Conservation (phyloP, 768 basidiomycete genomes). For the Tulasnella sp. region DNA sequence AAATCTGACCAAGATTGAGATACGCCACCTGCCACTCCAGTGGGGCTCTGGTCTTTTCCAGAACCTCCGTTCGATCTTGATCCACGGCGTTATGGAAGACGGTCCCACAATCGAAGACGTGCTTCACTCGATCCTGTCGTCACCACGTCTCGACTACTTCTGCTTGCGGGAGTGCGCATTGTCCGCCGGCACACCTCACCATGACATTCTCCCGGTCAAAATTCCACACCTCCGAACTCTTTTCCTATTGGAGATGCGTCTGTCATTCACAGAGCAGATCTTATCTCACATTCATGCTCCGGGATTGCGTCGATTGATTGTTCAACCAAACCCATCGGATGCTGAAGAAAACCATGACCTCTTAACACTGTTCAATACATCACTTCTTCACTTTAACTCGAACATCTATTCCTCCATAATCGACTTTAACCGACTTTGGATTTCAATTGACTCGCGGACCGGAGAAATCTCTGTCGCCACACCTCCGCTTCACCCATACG, state of each 20-base stretch:
- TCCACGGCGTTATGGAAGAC: neutral
- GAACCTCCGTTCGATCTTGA: neutral
- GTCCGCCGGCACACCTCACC: neutral
- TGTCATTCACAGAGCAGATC: neutral
- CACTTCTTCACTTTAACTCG: neutral
- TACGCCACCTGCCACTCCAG: neutral
- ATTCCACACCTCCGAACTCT: neutral
- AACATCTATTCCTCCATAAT: neutral
- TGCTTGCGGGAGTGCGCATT: neutral
- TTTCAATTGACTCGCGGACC: too few species aligned
- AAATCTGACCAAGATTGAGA: neutral
- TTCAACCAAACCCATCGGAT: neutral
- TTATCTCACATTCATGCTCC: neutral
- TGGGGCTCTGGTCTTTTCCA: neutral
- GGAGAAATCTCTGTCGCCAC: too few species aligned
- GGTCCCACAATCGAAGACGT: neutral
- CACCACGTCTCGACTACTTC: neutral
- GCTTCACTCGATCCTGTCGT: neutral
- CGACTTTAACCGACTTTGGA: too few species aligned
- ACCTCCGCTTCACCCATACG: too few species aligned
- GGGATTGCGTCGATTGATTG: neutral
- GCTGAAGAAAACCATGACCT: neutral
- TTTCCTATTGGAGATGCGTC: neutral
- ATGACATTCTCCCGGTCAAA: neutral
- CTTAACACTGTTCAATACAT: neutral